A percentile compares a stretch with the other conserved stretches of the same genome.
These are phyloP conservation scores for Aspergillus ellipticus DNA, from an alignment of 495 filamentous ascomycete species.

Conservation along the genomic window DNA sequence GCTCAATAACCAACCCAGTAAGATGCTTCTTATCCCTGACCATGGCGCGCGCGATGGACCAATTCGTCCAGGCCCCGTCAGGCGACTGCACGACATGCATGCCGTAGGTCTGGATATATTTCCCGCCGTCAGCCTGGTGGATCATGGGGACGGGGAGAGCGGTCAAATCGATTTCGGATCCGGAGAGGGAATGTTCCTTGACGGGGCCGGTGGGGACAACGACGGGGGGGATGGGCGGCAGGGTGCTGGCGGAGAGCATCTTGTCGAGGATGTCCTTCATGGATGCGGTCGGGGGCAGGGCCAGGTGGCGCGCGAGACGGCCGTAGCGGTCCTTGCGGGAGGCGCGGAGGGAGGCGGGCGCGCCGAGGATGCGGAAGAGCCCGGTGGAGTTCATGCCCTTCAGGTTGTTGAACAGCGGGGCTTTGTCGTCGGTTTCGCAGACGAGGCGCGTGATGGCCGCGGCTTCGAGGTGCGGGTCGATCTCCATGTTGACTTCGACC, in stretches of 20 bases:
- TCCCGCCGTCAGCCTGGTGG: conserved; percentile 34
- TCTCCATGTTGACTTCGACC: conserved; percentile 24
- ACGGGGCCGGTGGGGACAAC: conserved; percentile 25
- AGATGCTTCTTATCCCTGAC: conserved; percentile 29
- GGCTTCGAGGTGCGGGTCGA: conserved; percentile 33
- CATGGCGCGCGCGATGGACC: conserved; percentile 40
- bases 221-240: conserved; percentile 22
- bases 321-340: conserved; percentile 19
- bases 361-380: conserved; percentile 37
- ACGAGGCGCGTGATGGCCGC: conserved; percentile 34
- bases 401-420: conserved; percentile 37
- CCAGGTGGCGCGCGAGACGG: conserved; percentile 30
- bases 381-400: conserved; percentile 26
- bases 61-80: too few species aligned
- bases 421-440: conserved; percentile 34
- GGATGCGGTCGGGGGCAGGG: conserved; percentile 24
- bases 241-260: conserved; percentile 21
- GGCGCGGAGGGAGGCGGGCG: conserved; percentile 27
- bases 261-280: conserved; percentile 28
- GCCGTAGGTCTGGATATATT: conserved; percentile 37
- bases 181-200: conserved; percentile 29
- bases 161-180: conserved; percentile 33
- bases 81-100: conserved; percentile 37
- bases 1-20: conserved; percentile 25
- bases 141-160: conserved; percentile 30